Evolutionary conservation across 192 early-diverging fungal genomes (phyloP).

Genomic region (Coemansia sp.): DNA sequence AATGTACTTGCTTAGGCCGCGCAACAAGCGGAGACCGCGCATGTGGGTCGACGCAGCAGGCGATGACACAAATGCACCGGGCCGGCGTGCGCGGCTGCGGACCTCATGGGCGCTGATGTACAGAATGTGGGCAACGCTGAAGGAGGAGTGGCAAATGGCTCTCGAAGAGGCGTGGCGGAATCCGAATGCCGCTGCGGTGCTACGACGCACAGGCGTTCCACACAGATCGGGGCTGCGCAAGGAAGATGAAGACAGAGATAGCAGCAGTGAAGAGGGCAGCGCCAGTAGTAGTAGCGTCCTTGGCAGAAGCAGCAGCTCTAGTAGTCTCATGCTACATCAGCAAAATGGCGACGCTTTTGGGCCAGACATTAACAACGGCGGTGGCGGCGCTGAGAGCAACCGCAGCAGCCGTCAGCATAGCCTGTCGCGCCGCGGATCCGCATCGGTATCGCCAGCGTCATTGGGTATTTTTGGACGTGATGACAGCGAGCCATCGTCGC

Average conservation of each 20-base stretch:
- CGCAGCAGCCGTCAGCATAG: slow-evolving; percentile 9
- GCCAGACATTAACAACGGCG: not conserved
- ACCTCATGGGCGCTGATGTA: slow-evolving; percentile 55
- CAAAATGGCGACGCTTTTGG: not conserved
- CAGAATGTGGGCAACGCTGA: slow-evolving; percentile 54
- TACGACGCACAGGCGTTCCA: slow-evolving; percentile 44
- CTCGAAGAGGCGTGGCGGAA: slow-evolving; percentile 54
- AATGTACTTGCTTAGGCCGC: slow-evolving; percentile 43
- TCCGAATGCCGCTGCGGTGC: slow-evolving; percentile 49
- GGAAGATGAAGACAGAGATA: not conserved
- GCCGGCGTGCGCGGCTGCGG: slow-evolving; percentile 46
- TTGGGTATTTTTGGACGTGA: slow-evolving; percentile 34
- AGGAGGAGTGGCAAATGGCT: slow-evolving; percentile 46
- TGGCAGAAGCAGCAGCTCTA: slow-evolving; percentile 16
- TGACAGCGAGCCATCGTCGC: slow-evolving; percentile 40
- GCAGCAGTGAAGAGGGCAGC: not conserved
- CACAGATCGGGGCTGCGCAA: slow-evolving; percentile 11
- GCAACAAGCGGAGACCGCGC: slow-evolving; percentile 48
- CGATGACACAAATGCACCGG: slow-evolving; percentile 24
- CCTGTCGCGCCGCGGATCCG: slow-evolving; percentile 25
- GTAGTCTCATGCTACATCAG: not conserved
- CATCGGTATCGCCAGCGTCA: slow-evolving; percentile 23
- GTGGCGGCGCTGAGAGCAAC: slow-evolving; percentile 24
- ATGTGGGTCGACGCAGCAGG: slow-evolving; percentile 53
- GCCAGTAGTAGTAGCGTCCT: not conserved